These are phyloP conservation scores for Phytomonas sp. DNA, from an alignment of 208 protist species.

Conservation along the genomic window DNA sequence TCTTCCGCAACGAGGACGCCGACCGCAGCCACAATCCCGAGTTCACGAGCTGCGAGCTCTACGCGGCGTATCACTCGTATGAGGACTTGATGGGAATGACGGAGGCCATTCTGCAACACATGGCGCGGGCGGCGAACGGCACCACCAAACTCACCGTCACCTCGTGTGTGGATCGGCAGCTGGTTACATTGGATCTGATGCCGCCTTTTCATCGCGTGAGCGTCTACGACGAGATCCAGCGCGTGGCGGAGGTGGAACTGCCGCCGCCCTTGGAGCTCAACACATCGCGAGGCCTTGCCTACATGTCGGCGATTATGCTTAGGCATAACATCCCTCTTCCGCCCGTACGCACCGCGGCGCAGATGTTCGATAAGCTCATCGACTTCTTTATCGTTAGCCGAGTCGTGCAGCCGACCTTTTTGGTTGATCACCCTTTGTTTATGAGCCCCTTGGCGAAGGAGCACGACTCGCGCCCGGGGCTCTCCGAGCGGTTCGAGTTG, in stretches of 20 bases:
- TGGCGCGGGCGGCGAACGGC: constrained; percentile 50
- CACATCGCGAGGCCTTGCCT: constrained; percentile 62
- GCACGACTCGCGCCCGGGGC: constrained; percentile 48
- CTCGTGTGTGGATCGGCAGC: constrained; percentile 18
- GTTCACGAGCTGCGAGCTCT: constrained; percentile 93
- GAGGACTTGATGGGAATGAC: constrained; percentile 91
- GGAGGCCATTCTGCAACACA: constrained; percentile 82
- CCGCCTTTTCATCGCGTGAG: constrained; percentile 80
- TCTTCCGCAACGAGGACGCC: constrained; percentile 93
- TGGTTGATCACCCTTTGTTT: constrained; percentile 91
- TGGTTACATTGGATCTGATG: constrained; percentile 73
- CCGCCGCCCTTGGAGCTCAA: constrained; percentile 70
- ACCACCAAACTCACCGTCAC: constrained; percentile 31
- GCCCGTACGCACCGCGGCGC: constrained; percentile 82
- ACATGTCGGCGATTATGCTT: constrained; percentile 83
- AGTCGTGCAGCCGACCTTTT: constrained; percentile 91
- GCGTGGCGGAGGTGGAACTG: constrained; percentile 54
- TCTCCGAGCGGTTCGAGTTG: constrained; percentile 95
- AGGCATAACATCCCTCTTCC: constrained; percentile 70
- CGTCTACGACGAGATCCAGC: constrained; percentile 85
- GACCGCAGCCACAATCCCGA: constrained; percentile 94
- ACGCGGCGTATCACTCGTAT: constrained; percentile 92
- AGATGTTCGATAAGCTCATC: constrained; percentile 89
- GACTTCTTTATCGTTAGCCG: constrained; percentile 88
- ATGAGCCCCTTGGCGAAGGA: constrained; percentile 92